Evolutionary conservation across 306 rosid genomes (phyloP).

Genomic region (Pyrus communis): DNA sequence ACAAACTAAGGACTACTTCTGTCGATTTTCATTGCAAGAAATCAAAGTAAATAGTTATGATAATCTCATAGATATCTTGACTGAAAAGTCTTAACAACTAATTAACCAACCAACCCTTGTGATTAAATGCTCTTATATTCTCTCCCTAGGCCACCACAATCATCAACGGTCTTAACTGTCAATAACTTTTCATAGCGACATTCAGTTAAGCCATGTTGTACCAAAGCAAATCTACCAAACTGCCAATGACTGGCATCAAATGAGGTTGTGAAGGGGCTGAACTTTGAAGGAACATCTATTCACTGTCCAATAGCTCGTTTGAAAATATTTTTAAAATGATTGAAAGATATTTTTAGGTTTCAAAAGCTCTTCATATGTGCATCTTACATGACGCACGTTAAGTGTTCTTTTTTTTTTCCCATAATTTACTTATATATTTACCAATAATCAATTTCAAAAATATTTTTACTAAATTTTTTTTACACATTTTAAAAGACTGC

Average conservation of each 20-base stretch:
- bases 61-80: too few species aligned
- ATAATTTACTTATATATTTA: too few species aligned
- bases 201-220: neutral
- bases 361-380: too few species aligned
- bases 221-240: neutral
- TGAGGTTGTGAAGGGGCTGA: neutral
- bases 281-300: neutral
- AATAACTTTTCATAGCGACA: neutral
- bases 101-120: neutral
- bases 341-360: too few species aligned
- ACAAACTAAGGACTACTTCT: rapidly evolving
- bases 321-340: too few species aligned
- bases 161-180: neutral
- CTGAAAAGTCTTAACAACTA: too few species aligned
- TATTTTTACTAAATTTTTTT: too few species aligned
- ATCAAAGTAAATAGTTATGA: too few species aligned
- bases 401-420: too few species aligned
- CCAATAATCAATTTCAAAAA: rapidly evolving
- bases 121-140: neutral
- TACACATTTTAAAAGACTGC: too few species aligned
- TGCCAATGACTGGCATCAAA: neutral
- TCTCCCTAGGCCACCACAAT: neutral
- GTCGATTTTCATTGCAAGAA: too few species aligned
- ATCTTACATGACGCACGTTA: rapidly evolving
- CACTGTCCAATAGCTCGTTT: too few species aligned